Evolutionary conservation across 495 filamentous ascomycete genomes (phyloP).

Genomic region (Penicillium ucsense): DNA sequence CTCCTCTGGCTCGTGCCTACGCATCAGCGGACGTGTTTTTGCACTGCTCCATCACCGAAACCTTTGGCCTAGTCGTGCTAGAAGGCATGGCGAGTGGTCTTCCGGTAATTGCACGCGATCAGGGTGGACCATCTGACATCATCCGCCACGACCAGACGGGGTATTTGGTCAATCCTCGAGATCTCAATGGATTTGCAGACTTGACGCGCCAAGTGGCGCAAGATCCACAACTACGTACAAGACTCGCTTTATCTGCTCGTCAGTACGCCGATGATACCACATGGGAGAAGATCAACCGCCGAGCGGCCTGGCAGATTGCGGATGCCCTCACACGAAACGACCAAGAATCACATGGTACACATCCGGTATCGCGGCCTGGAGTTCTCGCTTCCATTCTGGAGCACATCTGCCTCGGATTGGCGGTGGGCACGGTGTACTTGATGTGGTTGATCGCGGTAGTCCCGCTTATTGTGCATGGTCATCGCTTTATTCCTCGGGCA

Average conservation of each 20-base stretch:
- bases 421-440: slow-evolving; percentile 20
- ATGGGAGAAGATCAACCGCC: slow-evolving; percentile 56
- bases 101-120: slow-evolving; percentile 52
- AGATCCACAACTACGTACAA: slow-evolving; percentile 25
- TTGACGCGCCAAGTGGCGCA: slow-evolving; percentile 30
- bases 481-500: slow-evolving; percentile 17
- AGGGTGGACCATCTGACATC: slow-evolving; percentile 55
- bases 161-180: slow-evolving; percentile 44
- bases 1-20: slow-evolving; percentile 44
- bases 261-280: slow-evolving; percentile 46
- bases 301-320: slow-evolving; percentile 47
- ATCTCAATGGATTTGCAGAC: slow-evolving; percentile 42
- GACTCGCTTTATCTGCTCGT: slow-evolving; percentile 32
- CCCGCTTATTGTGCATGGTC: slow-evolving; percentile 26
- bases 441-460: slow-evolving; percentile 31
- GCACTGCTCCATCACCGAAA: slow-evolving; percentile 57
- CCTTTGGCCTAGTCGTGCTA: slow-evolving; percentile 54
- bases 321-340: slow-evolving; percentile 34
- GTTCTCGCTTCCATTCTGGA: slow-evolving; percentile 13
- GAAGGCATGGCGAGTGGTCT: slow-evolving; percentile 59
- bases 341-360: slow-evolving; percentile 10
- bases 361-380: slow-evolving; percentile 1
- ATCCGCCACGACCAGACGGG: slow-evolving; percentile 45
- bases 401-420: slow-evolving; percentile 14
- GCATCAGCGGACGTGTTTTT: slow-evolving; percentile 53